A percentile compares a stretch with the other conserved stretches of the same genome.
These are phyloP conservation scores for Blastobotrys apis DNA, from an alignment of 1,139 yeast species.

Conservation along the genomic window DNA sequence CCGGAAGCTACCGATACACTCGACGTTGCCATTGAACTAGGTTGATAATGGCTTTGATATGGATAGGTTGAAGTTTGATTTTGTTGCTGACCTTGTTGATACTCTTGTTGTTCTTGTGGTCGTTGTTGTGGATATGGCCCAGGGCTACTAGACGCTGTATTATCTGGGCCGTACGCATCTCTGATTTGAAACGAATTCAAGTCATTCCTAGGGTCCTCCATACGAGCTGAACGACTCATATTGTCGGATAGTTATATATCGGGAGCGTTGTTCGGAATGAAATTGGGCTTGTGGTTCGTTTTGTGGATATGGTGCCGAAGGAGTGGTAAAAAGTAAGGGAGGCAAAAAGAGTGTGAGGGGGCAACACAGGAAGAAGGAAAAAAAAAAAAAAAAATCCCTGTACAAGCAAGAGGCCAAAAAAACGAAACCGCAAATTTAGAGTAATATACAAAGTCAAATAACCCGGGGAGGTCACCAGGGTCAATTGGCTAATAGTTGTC, in stretches of 20 bases:
- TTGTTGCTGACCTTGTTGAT: not conserved
- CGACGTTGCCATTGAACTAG: not conserved
- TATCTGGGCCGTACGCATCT: slow-evolving; percentile 6
- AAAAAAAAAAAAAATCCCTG: not conserved
- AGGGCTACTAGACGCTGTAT: not conserved
- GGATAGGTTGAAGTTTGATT: not conserved
- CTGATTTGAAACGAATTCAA: slow-evolving; percentile 7
- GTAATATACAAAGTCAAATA: too few species aligned
- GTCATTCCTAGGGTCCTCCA: slow-evolving; percentile 4
- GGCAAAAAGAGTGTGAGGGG: not conserved
- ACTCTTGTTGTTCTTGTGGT: slow-evolving; percentile 1
- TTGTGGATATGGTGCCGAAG: not conserved
- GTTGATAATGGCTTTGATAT: not conserved
- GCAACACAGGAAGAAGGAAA: not conserved
- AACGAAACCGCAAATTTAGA: too few species aligned
- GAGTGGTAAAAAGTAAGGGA: not conserved
- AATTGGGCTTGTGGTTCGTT: not conserved
- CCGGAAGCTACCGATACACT: slow-evolving; percentile 2
- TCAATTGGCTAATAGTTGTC: too few species aligned
- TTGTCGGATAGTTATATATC: too few species aligned
- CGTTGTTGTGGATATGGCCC: not conserved
- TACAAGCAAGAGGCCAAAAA: too few species aligned
- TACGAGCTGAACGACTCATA: slow-evolving; percentile 8
- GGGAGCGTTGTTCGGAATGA: too few species aligned
- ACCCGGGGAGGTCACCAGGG: too few species aligned